Base-by-base conservation (phyloP, 345 rosid genomes). In the Salix viminalis region DNA sequence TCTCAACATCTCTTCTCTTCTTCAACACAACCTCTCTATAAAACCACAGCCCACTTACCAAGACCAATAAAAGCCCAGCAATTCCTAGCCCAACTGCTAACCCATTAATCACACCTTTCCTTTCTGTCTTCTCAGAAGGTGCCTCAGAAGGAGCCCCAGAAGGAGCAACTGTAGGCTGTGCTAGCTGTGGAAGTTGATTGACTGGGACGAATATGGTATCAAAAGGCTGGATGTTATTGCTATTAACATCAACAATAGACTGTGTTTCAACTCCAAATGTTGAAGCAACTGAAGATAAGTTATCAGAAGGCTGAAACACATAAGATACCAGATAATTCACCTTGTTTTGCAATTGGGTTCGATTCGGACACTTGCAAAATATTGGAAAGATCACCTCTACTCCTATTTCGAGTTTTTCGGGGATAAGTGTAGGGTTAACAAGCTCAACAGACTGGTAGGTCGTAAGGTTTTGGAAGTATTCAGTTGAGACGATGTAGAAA, bases 351-450 rank as follows among this genome's bases (percentile, higher is more conserved):
- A 34, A 26, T 72, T 84, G 89, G 56, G 87, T 87, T 71, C 23
- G 73, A 79, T 87, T 82, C 13, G 91, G 91, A 44, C 96, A 91
- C 87, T 81, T 87, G 82, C 91, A 91, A 76, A 91, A 89, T 72
- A 88, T 67, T 2, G 96, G 96, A 68, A 91, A 86, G 69, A 71
- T 52, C 11, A 80, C 84, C 9, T 69, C 48, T 39, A 32, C 85
- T 13, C 95, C 95, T n/a, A 84, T 2, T 1, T 30, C 16, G 42
- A 91, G 88, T 5, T 42, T 1, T 14, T 90, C 87, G 9, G 91
- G 84, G 64, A 86, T 66, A 19, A 87, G 74, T 21, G 77, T 76
- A 0, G 95, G 95, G 76, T 91, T 91, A 65, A 87, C 90, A 66
- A 80, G 72, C 81, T 86, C 76, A 71, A 91, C 93, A 9, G 95